Evolutionary conservation across 495 filamentous ascomycete genomes (phyloP), one percentile per base, ranked within the genome.

Genomic region (Lindgomyces ingoldianus): DNA sequence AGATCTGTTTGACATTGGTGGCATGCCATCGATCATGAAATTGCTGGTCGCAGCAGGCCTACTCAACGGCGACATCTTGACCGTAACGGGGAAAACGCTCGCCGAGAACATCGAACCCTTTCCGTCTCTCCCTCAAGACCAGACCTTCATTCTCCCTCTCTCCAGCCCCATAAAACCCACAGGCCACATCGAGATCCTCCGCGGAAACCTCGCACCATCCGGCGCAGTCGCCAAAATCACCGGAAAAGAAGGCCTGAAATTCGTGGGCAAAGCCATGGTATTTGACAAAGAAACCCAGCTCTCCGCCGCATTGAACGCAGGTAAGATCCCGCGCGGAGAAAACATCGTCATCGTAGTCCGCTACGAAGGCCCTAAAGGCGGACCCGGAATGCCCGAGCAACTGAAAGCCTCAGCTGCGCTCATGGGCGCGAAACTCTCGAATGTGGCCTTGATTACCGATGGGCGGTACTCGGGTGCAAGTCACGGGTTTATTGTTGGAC

Each of bases 361-460:
- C 33, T 98, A 96, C 72, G 94, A 98, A 74, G 94, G 94, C 0
- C 94, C 94, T 4, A 92, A 91, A 73, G 94, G 94, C 70, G 94
- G 93, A 0, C 94, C 94, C 6, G 94, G 94, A 16, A 98, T 98
- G 94, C 94, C 94, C n/a, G 94, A 98, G 76, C 92, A 96, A 78
- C 82, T 96, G 30, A 91, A 89, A 72, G 89, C 94, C 9, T 89
- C 84, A 64, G 93, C 92, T 1, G 90, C 91, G 6, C 86, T 98
- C 29, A 96, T 96, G 90, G 94, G 94, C 24, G 94, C 94, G 9
- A 89, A 88, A 22, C 77, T 98, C 48, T 89, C 77, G 62, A 96
- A 96, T 67, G 85, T 97, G 19, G 94, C 94, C 0, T 79, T 98
- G 10, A 91, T 98, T 25, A 98, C 94, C 0, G 94, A 98, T 74